Evolutionary conservation across 768 basidiomycete genomes (phyloP).

Genomic region (Boletellus emodensis): DNA sequence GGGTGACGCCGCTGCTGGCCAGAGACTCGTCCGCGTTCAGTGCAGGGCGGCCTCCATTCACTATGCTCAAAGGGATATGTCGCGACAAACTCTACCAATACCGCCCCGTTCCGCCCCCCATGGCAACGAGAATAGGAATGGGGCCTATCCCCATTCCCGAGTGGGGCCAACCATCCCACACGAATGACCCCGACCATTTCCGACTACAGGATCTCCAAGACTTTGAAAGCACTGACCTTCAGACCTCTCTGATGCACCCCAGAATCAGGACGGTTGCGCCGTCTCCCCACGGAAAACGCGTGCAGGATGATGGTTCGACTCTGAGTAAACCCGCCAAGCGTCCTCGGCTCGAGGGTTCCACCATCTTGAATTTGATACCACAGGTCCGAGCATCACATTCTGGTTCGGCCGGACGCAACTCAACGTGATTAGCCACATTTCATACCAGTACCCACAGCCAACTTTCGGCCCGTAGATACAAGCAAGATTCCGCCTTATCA

Average conservation of each 20-base stretch:
- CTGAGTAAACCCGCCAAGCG: constrained; percentile 27
- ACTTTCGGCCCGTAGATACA: constrained; percentile 15
- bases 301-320: background rate
- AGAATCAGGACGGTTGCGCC: background rate
- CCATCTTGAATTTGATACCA: constrained; percentile 40
- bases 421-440: constrained; percentile 24
- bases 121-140: background rate
- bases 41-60: constrained; percentile 4
- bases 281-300: constrained; percentile 9
- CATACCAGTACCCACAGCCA: constrained; percentile 14
- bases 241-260: constrained; percentile 1
- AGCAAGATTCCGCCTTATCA: constrained; percentile 30
- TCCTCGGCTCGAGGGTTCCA: constrained; percentile 32
- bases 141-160: constrained; percentile 21
- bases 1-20: constrained; percentile 18
- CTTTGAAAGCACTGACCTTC: constrained; percentile 38
- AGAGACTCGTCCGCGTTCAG: constrained; percentile 18
- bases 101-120: constrained; percentile 15
- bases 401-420: constrained; percentile 3
- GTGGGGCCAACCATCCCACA: constrained; percentile 36
- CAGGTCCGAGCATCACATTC: constrained; percentile 36
- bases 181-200: constrained; percentile 35
- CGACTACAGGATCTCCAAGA: constrained; percentile 40
- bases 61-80: constrained; percentile 6
- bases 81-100: constrained; percentile 23